These are phyloP conservation scores for Physcomitrellopsis africana DNA, from an alignment of 225 moss, liverwort and hornwort species.

Conservation along the genomic window DNA sequence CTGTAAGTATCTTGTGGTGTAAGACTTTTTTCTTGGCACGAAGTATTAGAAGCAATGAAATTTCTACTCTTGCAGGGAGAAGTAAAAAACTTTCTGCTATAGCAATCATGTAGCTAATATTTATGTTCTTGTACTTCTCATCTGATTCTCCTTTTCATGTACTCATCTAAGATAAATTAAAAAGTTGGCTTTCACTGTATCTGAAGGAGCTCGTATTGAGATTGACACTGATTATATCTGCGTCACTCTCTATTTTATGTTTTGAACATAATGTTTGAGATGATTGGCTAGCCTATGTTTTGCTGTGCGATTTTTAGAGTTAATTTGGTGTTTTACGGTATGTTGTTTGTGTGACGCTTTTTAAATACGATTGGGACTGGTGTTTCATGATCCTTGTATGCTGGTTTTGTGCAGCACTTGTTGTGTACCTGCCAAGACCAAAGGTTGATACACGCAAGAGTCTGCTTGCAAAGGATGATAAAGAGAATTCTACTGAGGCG, in stretches of 20 bases:
- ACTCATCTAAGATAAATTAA: neutral
- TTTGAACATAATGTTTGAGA: neutral
- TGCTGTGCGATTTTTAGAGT: neutral
- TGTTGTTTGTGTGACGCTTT: neutral
- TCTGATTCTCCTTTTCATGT: neutral
- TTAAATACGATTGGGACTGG: neutral
- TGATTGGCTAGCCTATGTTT: neutral
- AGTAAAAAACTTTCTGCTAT: neutral
- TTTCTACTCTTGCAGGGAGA: too few species aligned
- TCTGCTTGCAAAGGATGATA: conserved; percentile 48
- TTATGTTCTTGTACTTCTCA: neutral
- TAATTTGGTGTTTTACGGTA: neutral
- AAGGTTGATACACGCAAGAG: conserved; percentile 59
- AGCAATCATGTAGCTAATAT: too few species aligned
- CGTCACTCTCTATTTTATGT: neutral
- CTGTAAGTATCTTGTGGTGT: conserved; percentile 23
- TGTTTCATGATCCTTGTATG: neutral
- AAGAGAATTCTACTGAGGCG: neutral
- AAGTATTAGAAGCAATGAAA: neutral
- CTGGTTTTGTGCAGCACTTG: conserved; percentile 41
- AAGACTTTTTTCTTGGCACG: neutral
- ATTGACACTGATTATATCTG: neutral
- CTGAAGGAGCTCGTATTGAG: neutral
- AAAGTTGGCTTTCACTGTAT: neutral
- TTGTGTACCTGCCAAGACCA: conserved; percentile 52